These are phyloP conservation scores for Neonectria neomacrospora DNA, from an alignment of 2,329 filamentous ascomycete genomes.

Conservation along the genomic window DNA sequence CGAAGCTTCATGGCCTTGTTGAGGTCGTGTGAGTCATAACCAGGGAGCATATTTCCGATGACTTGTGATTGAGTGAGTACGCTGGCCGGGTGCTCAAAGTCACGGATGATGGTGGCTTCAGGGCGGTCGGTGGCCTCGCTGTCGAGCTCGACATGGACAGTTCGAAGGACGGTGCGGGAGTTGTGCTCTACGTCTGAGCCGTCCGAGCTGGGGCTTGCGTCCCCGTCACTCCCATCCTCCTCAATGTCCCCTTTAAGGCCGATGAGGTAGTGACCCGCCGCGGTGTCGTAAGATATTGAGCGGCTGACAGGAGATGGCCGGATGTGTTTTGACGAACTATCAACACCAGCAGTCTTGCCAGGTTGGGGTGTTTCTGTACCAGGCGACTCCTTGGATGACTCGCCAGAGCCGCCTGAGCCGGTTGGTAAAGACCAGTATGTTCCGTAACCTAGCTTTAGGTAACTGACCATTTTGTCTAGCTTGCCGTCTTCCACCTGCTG, in stretches of 20 bases:
- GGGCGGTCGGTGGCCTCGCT: constrained; percentile 51
- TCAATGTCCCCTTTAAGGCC: constrained; percentile 75
- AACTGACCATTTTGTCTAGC: constrained; percentile 69
- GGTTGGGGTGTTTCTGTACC: constrained; percentile 21
- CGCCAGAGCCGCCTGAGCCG: constrained; percentile 37
- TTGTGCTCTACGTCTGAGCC: constrained; percentile 53
- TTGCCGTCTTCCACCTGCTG: constrained; percentile 48
- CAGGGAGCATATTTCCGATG: constrained; percentile 48
- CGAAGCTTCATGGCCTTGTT: constrained; percentile 69
- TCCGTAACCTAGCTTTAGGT: constrained; percentile 74
- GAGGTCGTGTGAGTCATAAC: constrained; percentile 57
- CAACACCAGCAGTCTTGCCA: constrained; percentile 29
- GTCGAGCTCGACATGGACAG: constrained; percentile 73
- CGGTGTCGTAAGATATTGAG: constrained; percentile 42
- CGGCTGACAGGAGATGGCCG: constrained; percentile 28
- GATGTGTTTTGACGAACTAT: constrained; percentile 21
- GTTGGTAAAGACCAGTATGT: constrained; percentile 69
- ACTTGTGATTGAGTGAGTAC: constrained; percentile 49
- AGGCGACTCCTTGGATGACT: constrained; percentile 31
- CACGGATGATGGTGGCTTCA: constrained; percentile 58
- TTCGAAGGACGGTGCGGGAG: constrained; percentile 70
- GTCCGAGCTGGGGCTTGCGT: constrained; percentile 47
- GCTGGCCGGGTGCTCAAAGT: constrained; percentile 54
- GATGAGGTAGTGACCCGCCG: constrained; percentile 68
- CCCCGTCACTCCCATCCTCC: constrained; percentile 51